These are phyloP conservation scores for Rhizophagus sp. DNA, from an alignment of 192 early-diverging fungal genomes.

Conservation along the genomic window DNA sequence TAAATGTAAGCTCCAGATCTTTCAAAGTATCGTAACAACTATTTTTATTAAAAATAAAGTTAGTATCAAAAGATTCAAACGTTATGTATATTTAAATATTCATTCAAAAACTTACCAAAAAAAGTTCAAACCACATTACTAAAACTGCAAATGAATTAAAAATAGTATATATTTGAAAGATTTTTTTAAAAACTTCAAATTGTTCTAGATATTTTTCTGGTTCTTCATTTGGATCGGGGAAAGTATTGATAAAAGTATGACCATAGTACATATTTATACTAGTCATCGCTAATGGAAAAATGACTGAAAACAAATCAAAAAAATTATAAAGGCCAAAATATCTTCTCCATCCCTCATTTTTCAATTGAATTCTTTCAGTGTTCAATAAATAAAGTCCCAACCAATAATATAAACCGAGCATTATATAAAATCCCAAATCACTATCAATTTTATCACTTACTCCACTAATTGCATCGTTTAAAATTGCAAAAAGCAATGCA, in stretches of 20 bases:
- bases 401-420: not conserved
- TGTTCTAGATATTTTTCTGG: no score
- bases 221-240: no score
- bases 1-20: not conserved
- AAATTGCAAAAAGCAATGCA: not conserved
- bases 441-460: no score
- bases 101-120: not conserved
- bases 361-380: not conserved
- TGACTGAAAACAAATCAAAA: not conserved
- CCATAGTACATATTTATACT: not conserved
- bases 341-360: not conserved
- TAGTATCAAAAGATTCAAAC: not conserved
- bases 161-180: not conserved
- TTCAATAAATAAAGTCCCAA: conserved; percentile 3
- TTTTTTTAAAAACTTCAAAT: not conserved
- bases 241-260: no score
- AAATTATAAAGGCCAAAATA: conserved; percentile 16
- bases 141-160: not conserved
- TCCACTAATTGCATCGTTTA: not conserved
- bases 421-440: no score
- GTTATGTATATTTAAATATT: not conserved
- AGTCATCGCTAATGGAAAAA: not conserved
- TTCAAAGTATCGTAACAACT: conserved; percentile 3
- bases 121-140: not conserved
- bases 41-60: not conserved